Evolutionary conservation across 2,329 filamentous ascomycete genomes (phyloP), one percentile per base, ranked within the genome.

Genomic region (Trichoderma cornu-damae): DNA sequence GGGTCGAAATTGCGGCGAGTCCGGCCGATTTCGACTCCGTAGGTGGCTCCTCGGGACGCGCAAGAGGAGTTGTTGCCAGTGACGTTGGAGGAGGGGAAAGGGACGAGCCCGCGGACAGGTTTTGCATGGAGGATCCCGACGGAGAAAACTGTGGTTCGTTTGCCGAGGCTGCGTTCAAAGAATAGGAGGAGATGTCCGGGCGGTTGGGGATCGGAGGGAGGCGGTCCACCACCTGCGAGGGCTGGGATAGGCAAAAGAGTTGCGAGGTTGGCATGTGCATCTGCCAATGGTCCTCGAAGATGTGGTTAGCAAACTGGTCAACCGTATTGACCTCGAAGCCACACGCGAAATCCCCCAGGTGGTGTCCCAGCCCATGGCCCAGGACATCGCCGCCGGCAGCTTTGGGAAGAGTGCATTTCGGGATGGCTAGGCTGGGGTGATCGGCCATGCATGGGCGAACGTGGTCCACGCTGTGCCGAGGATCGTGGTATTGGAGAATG

Each of bases 401-500:
- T 46, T 64, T 67, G 16, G 68, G 67, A 46, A 70, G 56, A 1
- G 66, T 64, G 53, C 68, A 70, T 46, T 61, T 66, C 20, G 64
- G 59, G 18, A 65, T 62, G 8, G 65, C 34, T 20, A 66, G 58
- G 37, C 57, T 61, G 22, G 63, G 66, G 35, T 69, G 61, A 37
- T 69, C 65, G 20, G 65, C 67, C 16, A 68, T 51, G 44, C 69
- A 70, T 12, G 62, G 62, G 12, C 64, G 62, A 40, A 61, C 57
- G 37, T 67, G 62, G 34, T 61, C 50, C 7, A 63, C 57, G 6
- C 61, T 63, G 34, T 64, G 61, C 24, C 58, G 61, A 8, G 66
- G 65, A 46, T 68, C 63, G 34, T 70, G 69, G 44, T 68, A 63
- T 47, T 70, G 64, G 35, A 68, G 59, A 22, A 70, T 66, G 58